Percentiles rank a stretch among this genome's conserved stretches.
These are phyloP conservation scores for Chrysochromulina tobinii DNA, from an alignment of 78 protist species.

Conservation along the genomic window DNA sequence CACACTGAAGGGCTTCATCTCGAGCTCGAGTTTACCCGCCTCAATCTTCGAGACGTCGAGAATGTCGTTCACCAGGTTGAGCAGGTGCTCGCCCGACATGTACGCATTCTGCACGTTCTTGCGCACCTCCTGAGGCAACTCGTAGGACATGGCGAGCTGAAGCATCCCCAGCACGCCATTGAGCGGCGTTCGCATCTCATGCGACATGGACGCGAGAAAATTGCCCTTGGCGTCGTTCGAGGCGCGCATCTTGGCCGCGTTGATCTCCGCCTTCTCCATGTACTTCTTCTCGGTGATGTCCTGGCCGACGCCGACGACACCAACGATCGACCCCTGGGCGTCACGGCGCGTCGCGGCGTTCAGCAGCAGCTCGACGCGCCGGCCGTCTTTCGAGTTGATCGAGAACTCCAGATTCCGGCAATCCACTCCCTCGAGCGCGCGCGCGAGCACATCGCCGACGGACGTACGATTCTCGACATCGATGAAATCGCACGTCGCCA, in stretches of 20 bases:
- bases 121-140: background rate
- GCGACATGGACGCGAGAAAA: background rate
- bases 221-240: background rate
- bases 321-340: background rate
- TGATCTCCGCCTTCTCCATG: too few species aligned
- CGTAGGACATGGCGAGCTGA: background rate
- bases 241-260: too few species aligned
- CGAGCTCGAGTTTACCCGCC: background rate
- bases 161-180: constrained; percentile 4
- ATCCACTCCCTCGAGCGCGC: background rate
- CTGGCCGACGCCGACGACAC: constrained; percentile 14
- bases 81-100: background rate
- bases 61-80: background rate
- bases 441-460: background rate
- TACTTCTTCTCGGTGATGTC: background rate
- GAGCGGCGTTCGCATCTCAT: constrained; percentile 16
- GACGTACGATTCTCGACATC: background rate
- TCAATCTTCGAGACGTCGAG: background rate
- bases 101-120: too few species aligned
- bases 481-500: background rate
- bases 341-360: background rate
- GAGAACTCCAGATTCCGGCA: background rate
- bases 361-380: background rate
- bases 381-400: background rate
- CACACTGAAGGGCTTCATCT: background rate